A percentile compares a stretch with the other conserved stretches of the same genome.
Evolutionary conservation across 1,139 yeast genomes (phyloP).

Genomic region (Pichia inconspicua): DNA sequence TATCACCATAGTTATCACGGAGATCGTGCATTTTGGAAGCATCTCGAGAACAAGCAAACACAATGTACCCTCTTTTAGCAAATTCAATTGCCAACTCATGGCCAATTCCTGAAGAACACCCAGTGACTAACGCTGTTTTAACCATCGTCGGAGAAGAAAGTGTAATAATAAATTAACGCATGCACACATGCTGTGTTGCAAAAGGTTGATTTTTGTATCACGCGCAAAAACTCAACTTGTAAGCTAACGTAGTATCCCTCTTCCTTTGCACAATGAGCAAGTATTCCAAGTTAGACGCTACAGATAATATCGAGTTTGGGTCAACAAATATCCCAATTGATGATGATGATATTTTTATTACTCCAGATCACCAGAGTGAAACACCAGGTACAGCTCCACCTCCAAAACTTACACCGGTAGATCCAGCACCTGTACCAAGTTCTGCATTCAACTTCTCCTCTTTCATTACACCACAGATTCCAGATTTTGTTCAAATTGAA

Average conservation of each 20-base stretch:
- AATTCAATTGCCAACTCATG: conserved; percentile 57
- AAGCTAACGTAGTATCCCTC: neutral
- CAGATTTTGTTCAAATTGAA: conserved; percentile 32
- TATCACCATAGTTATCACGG: conserved; percentile 12
- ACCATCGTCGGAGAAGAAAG: neutral
- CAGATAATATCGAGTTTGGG: conserved; percentile 11
- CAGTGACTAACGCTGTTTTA: conserved; percentile 53
- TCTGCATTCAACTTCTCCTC: conserved; percentile 25
- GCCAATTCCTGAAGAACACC: conserved; percentile 81
- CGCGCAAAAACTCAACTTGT: neutral
- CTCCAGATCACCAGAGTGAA: conserved; percentile 26
- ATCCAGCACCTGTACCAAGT: conserved; percentile 1
- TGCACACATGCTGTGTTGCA: neutral
- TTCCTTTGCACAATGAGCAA: neutral
- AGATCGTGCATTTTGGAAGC: conserved; percentile 48
- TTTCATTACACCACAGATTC: conserved; percentile 31
- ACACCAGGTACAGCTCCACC: neutral
- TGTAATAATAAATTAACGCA: no score
- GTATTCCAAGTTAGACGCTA: conserved; percentile 8
- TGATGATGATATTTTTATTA: conserved; percentile 30
- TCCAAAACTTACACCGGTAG: neutral
- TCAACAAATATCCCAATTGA: conserved; percentile 14
- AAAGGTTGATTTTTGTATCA: neutral
- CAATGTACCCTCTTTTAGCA: conserved; percentile 54
- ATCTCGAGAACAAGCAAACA: conserved; percentile 70